Evolutionary conservation across 305 asterid species (phyloP), one percentile per base, ranked within the genome.

Genomic region (Rubia peregrina): DNA sequence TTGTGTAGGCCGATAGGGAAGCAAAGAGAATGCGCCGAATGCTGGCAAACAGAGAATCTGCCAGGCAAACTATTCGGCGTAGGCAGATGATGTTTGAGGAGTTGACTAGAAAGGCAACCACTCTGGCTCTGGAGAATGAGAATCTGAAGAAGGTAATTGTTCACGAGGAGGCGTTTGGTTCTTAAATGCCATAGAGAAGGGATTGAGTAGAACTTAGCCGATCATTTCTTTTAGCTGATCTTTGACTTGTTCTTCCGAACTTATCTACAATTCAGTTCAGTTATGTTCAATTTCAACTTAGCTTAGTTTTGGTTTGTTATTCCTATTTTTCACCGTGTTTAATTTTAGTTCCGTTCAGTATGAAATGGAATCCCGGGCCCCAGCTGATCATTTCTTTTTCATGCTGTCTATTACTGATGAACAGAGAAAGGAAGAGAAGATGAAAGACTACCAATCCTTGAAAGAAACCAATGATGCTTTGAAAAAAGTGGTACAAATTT

Each of bases 1-100:
- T 53, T 53, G 24, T 69, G 44, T 78, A 87, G 97, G 88, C 73
- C 41, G 95, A 88, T 72, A 88, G 73, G 76, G 89, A 88, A 80
- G 88, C 79, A 24, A 78, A 82, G 57, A 77, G 85, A 83, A 24
- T 82, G 49, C 83, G 86, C 6, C 95, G 96, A 7, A 75, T 88
- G 38, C 64, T 90, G 75, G 96, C 98, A 46, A 92, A 90, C 63
- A 87, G 98, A 81, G 96, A 92, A 73, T 87, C 98, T 12, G 98
- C 96, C 14, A 82, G 98, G 80, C 84, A 83, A 81, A 92, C 98
- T 26, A 90, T 90, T 74, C 86, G 82, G 9, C 95, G 92, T 17
- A 86, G 97, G 82, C 89, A 85, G 91, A 89, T 86, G 44, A 79
- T 82, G 78, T 74, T 78, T 67, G 81, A 74, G 64, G 92, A 83